phyloP scores from a whole-genome alignment of 1,284 basidiomycete genomes.

The Microbotryum violaceum region DNA sequence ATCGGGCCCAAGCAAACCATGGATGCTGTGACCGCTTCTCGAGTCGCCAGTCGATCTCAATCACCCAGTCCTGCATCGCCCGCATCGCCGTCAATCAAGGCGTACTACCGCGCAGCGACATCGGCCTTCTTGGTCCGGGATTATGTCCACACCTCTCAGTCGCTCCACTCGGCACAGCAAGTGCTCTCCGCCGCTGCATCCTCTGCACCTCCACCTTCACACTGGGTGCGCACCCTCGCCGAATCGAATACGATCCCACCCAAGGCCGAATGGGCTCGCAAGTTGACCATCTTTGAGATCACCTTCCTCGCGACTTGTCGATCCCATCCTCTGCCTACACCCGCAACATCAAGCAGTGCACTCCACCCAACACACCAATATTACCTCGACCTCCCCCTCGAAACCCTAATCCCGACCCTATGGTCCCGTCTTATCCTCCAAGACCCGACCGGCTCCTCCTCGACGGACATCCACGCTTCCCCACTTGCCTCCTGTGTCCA shows the following conservation, averaged over 20 bases:
- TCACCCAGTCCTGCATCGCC: too few relatives aligned
- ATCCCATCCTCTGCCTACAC: not conserved
- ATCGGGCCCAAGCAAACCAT: too few relatives aligned
- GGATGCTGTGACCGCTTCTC: too few relatives aligned
- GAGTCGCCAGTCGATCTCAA: too few relatives aligned
- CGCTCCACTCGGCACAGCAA: constrained; percentile 4
- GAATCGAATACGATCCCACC: not conserved
- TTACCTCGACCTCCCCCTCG: too few relatives aligned
- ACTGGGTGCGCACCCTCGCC: constrained; percentile 11
- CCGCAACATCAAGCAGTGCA: constrained; percentile 4
- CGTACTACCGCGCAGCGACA: constrained; percentile 17
- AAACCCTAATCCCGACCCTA: not conserved
- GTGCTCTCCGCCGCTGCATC: not conserved
- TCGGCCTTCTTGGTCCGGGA: constrained; percentile 27
- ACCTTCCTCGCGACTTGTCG: constrained; percentile 29
- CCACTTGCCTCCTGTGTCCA: constrained; percentile 17
- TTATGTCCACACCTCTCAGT: constrained; percentile 11
- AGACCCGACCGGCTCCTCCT: not conserved
- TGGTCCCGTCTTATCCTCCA: not conserved
- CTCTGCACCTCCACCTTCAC: not conserved
- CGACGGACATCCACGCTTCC: constrained; percentile 18
- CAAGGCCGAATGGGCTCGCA: constrained; percentile 6
- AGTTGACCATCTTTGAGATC: constrained; percentile 20
- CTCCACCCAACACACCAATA: not conserved
- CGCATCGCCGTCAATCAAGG: too few relatives aligned